Conservation (phyloP, 768 basidiomycete species). For the Naematelia aurantialba region DNA sequence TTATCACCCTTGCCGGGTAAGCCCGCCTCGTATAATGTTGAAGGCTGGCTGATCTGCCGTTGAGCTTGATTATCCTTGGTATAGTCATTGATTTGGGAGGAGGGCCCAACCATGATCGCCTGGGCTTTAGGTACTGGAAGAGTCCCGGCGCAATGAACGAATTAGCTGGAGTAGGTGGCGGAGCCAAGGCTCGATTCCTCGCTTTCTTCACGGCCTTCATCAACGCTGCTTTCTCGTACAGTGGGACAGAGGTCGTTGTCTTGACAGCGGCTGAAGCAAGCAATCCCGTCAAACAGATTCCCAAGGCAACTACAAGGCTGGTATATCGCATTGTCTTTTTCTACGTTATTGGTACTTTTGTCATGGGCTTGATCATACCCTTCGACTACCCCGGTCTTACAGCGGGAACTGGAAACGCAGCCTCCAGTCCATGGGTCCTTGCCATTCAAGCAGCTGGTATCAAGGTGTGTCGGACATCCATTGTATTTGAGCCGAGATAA, state of each 20-base stretch:
- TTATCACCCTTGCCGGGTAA: neutral
- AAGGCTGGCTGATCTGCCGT: too few relatives aligned
- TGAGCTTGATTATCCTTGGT: conserved; percentile 8
- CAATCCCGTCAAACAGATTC: conserved; percentile 15
- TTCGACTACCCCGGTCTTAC: conserved; percentile 14
- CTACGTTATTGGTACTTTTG: conserved; percentile 20
- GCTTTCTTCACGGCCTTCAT: conserved; percentile 15
- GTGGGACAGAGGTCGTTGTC: conserved; percentile 24
- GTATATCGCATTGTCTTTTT: conserved; percentile 17
- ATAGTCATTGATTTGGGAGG: conserved; percentile 19
- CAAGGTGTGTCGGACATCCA: too few relatives aligned
- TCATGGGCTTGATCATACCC: conserved; percentile 22
- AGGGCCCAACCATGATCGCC: conserved; percentile 1
- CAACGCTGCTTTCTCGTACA: conserved; percentile 12
- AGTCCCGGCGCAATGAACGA: neutral
- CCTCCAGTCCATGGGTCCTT: neutral
- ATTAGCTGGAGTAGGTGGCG: conserved; percentile 3
- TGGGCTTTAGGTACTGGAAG: conserved; percentile 20
- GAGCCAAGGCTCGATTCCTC: too few relatives aligned
- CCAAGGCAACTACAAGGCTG: conserved; percentile 12
- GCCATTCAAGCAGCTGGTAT: neutral
- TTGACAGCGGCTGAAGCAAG: conserved; percentile 24
- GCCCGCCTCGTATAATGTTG: too few relatives aligned
- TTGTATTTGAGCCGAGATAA: too few relatives aligned
- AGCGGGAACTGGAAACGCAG: neutral